phyloP scores from a whole-genome alignment of 805 yeast genomes.

The Kockiozyma suomiensis region DNA sequence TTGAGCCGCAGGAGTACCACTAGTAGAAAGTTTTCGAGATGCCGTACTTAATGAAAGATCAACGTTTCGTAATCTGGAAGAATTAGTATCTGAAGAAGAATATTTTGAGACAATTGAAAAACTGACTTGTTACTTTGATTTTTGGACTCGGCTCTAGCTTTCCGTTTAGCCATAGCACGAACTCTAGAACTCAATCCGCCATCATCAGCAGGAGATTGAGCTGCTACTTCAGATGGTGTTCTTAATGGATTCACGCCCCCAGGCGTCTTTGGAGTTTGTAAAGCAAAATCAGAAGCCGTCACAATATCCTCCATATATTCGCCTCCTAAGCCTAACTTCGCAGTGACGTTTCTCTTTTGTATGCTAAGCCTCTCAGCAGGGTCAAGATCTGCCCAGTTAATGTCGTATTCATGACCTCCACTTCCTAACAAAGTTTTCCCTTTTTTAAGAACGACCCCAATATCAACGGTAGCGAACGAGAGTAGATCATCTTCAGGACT shows the following conservation, averaged over 20 bases:
- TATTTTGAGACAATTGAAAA: not conserved
- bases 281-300: conserved; percentile 33
- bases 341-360: conserved; percentile 51
- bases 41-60: conserved; percentile 40
- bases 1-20: conserved; percentile 1
- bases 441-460: conserved; percentile 43
- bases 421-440: conserved; percentile 63
- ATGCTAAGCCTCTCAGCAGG: conserved; percentile 53
- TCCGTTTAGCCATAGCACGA: conserved; percentile 91
- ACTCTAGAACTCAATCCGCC: conserved; percentile 63
- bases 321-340: conserved; percentile 49
- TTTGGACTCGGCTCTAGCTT: conserved; percentile 40
- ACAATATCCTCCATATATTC: conserved; percentile 45
- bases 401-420: conserved; percentile 55
- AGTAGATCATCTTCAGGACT: conserved; percentile 38
- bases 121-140: conserved; percentile 24
- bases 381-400: conserved; percentile 44
- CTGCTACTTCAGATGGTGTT: conserved; percentile 17
- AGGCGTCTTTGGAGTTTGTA: conserved; percentile 20
- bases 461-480: conserved; percentile 44
- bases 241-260: conserved; percentile 6
- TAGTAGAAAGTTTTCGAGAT: conserved; percentile 31
- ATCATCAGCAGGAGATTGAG: conserved; percentile 29
- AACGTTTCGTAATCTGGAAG: conserved; percentile 16
- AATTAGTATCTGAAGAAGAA: not conserved